Percentiles rank a stretch among this genome's conserved stretches.
Conservation (phyloP, 371 early-diverging fungal species). For the Mortierella sp. region DNA sequence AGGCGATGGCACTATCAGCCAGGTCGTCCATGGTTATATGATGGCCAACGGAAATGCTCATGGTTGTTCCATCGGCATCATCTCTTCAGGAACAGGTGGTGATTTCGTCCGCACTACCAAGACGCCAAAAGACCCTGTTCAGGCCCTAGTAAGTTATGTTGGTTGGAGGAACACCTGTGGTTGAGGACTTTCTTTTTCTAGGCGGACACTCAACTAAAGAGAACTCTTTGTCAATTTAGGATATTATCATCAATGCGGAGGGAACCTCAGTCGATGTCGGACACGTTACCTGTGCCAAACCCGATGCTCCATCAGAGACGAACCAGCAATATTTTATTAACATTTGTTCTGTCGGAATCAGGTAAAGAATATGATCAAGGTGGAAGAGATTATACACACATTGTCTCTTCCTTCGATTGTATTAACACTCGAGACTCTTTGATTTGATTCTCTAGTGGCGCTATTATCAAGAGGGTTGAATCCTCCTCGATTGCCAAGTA, state of each 20-base stretch:
- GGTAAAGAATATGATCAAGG: too few relatives aligned
- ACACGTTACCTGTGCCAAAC: conserved; percentile 25
- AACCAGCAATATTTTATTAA: conserved; percentile 47
- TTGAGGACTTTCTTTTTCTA: not conserved
- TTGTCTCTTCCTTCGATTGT: too few relatives aligned
- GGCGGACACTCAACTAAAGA: not conserved
- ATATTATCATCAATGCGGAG: conserved; percentile 26
- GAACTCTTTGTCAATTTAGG: conserved; percentile 6
- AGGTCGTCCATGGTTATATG: conserved; percentile 53
- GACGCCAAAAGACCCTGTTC: conserved; percentile 30
- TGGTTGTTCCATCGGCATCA: conserved; percentile 39
- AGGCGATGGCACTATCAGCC: conserved; percentile 54
- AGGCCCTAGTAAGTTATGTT: conserved; percentile 31
- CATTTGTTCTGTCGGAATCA: conserved; percentile 48
- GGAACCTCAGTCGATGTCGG: conserved; percentile 33
- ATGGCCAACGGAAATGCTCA: conserved; percentile 28
- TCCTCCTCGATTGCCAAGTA: conserved; percentile 35
- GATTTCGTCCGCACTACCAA: conserved; percentile 45
- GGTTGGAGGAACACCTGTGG: not conserved
- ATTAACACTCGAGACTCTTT: not conserved
- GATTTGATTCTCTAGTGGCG: conserved; percentile 20
- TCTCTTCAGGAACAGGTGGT: conserved; percentile 50
- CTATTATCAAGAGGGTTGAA: conserved; percentile 43
- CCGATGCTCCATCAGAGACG: conserved; percentile 15
- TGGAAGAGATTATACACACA: too few relatives aligned